phyloP scores from a whole-genome alignment of 257 asterid genomes.

The Misopates orontium region DNA sequence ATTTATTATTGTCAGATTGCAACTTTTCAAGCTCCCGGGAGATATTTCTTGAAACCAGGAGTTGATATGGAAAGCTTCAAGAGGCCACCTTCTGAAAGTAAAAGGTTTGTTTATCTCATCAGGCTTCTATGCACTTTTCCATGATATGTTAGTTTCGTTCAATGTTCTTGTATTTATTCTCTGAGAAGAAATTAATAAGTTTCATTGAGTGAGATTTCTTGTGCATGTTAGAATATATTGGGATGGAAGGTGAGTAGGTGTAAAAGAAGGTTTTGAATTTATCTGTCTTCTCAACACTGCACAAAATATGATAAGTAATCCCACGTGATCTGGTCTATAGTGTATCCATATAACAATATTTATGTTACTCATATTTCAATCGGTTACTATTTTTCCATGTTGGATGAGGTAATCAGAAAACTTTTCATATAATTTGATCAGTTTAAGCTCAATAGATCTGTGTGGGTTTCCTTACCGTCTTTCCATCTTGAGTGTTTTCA shows the following conservation, averaged over 20 bases:
- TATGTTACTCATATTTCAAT: not conserved
- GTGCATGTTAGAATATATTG: slow-evolving; percentile 6
- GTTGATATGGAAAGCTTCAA: slow-evolving; percentile 55
- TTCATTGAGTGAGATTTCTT: not conserved
- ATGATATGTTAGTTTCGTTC: slow-evolving; percentile 19
- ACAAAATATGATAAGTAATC: not conserved
- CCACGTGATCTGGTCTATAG: not conserved
- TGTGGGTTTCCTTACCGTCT: not conserved
- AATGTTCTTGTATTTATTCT: not conserved
- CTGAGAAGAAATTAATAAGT: not conserved
- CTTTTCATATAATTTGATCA: not conserved
- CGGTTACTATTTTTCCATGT: slow-evolving; percentile 1
- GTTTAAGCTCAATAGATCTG: not conserved
- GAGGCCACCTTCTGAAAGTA: slow-evolving; percentile 60
- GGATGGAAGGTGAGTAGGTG: slow-evolving; percentile 13
- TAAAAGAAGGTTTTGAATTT: not conserved
- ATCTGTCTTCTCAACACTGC: slow-evolving; percentile 1
- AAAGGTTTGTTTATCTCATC: slow-evolving; percentile 54
- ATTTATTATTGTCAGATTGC: slow-evolving; percentile 62
- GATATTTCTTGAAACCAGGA: slow-evolving; percentile 75
- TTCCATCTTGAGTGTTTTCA: not conserved
- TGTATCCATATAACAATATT: slow-evolving; percentile 14
- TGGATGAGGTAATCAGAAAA: slow-evolving; percentile 4
- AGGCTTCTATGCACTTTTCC: slow-evolving; percentile 11
- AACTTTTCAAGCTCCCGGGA: slow-evolving; percentile 73